These are phyloP conservation scores for Pythium guiyangense DNA, from an alignment of 352 stramenopile species.

Conservation along the genomic window DNA sequence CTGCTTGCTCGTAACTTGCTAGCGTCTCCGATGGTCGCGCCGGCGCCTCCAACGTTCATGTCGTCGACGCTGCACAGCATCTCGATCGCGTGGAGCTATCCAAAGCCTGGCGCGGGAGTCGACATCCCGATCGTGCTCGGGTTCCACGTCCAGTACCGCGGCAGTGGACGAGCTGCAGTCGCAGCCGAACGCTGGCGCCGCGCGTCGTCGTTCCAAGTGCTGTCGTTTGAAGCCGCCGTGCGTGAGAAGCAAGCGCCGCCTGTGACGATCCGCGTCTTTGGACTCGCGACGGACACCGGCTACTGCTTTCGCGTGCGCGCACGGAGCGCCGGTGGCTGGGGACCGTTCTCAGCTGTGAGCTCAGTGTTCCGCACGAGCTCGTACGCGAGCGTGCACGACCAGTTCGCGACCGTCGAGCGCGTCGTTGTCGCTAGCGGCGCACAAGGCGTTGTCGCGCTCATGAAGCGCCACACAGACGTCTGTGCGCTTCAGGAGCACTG, in stretches of 20 bases:
- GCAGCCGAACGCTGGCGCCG: slow-evolving; percentile 37
- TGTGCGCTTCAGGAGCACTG: slow-evolving; percentile 33
- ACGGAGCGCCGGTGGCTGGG: slow-evolving; percentile 55
- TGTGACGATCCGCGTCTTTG: slow-evolving; percentile 26
- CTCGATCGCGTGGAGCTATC: slow-evolving; percentile 33
- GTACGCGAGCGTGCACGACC: slow-evolving; percentile 20
- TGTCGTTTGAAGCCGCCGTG: slow-evolving; percentile 42
- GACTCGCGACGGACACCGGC: slow-evolving; percentile 32
- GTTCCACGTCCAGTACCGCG: slow-evolving; percentile 54
- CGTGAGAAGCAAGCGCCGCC: slow-evolving; percentile 22
- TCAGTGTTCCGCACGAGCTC: slow-evolving; percentile 36
- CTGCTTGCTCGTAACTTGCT: background rate
- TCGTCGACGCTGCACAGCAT: slow-evolving; percentile 43
- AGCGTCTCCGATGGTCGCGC: slow-evolving; percentile 29
- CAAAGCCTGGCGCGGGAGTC: slow-evolving; percentile 1
- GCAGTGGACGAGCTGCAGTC: slow-evolving; percentile 32
- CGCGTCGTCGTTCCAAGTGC: slow-evolving; percentile 46
- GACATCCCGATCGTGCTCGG: slow-evolving; percentile 49
- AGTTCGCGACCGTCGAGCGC: slow-evolving; percentile 27
- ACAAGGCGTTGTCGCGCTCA: slow-evolving; percentile 27
- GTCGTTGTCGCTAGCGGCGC: slow-evolving; percentile 15
- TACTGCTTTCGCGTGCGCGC: slow-evolving; percentile 67
- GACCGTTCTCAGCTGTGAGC: slow-evolving; percentile 41
- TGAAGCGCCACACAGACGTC: slow-evolving; percentile 34
- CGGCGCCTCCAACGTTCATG: slow-evolving; percentile 24